phyloP scores from a whole-genome alignment of 805 yeast genomes.

The Ogataea pilisensis region DNA sequence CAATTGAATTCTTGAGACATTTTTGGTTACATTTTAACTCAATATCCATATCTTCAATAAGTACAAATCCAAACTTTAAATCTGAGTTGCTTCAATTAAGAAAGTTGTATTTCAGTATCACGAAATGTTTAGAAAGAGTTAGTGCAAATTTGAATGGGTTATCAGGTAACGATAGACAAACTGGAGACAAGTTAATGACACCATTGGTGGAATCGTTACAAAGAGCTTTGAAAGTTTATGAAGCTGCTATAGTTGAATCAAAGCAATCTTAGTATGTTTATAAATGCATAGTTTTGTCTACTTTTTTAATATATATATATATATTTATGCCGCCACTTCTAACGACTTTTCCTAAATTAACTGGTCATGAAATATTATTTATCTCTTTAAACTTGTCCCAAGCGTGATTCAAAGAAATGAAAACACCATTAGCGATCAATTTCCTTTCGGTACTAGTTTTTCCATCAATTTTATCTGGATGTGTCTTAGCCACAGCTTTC shows the following conservation, averaged over 20 bases:
- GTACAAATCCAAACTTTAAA: slow-evolving; percentile 30
- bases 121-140: slow-evolving; percentile 44
- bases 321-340: background rate
- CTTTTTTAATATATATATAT: background rate
- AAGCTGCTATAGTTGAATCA: slow-evolving; percentile 33
- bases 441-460: slow-evolving; percentile 61
- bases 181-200: slow-evolving; percentile 27
- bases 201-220: slow-evolving; percentile 43
- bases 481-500: slow-evolving; percentile 75
- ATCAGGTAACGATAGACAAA: slow-evolving; percentile 13
- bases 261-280: slow-evolving; percentile 4
- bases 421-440: slow-evolving; percentile 84
- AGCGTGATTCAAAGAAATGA: slow-evolving; percentile 76
- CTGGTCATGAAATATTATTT: slow-evolving; percentile 34
- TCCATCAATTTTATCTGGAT: slow-evolving; percentile 77
- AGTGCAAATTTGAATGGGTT: slow-evolving; percentile 25
- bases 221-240: slow-evolving; percentile 45
- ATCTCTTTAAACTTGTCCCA: slow-evolving; percentile 79
- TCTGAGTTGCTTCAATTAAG: slow-evolving; percentile 32
- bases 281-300: background rate
- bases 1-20: slow-evolving; percentile 71
- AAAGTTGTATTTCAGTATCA: slow-evolving; percentile 44
- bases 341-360: no score
- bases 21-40: slow-evolving; percentile 62
- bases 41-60: slow-evolving; percentile 25